Evolutionary conservation across 2,329 filamentous ascomycete species (phyloP).

Genomic region (Talaromyces sp.): DNA sequence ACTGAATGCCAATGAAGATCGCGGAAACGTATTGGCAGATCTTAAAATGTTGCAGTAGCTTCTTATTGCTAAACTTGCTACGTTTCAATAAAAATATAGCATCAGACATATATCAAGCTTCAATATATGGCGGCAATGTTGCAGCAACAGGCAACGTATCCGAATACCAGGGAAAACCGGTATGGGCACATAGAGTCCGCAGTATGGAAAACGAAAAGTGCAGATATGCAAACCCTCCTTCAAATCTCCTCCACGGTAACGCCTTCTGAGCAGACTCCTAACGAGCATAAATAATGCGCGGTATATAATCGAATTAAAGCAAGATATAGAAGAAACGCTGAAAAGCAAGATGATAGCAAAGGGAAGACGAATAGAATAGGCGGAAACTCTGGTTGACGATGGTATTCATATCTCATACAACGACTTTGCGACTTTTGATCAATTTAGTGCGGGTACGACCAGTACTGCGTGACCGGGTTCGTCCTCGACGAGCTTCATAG

Average conservation of each 20-base stretch:
- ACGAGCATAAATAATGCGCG: not conserved
- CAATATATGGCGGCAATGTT: too few relatives aligned
- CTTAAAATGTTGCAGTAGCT: too few relatives aligned
- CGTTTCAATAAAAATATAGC: too few relatives aligned
- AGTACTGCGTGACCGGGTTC: conserved; percentile 9
- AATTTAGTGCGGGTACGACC: not conserved
- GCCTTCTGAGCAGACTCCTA: not conserved
- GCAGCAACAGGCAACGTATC: too few relatives aligned
- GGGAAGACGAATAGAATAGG: not conserved
- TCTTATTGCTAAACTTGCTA: too few relatives aligned
- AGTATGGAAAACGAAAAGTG: too few relatives aligned
- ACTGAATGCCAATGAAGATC: too few relatives aligned
- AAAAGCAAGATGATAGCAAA: not conserved
- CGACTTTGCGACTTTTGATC: conserved; percentile 2
- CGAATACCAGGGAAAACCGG: too few relatives aligned
- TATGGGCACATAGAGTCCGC: too few relatives aligned
- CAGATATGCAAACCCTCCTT: not conserved
- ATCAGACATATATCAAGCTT: too few relatives aligned
- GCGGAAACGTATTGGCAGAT: too few relatives aligned
- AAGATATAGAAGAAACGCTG: not conserved
- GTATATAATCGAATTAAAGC: not conserved
- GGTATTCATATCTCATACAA: not conserved
- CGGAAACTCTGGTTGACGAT: not conserved
- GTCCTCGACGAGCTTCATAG: conserved; percentile 4
- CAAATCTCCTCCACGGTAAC: not conserved